A percentile compares a stretch with the other conserved stretches of the same genome.
phyloP scores from a whole-genome alignment of 257 asterid genomes.

The Capsicum baccatum region DNA sequence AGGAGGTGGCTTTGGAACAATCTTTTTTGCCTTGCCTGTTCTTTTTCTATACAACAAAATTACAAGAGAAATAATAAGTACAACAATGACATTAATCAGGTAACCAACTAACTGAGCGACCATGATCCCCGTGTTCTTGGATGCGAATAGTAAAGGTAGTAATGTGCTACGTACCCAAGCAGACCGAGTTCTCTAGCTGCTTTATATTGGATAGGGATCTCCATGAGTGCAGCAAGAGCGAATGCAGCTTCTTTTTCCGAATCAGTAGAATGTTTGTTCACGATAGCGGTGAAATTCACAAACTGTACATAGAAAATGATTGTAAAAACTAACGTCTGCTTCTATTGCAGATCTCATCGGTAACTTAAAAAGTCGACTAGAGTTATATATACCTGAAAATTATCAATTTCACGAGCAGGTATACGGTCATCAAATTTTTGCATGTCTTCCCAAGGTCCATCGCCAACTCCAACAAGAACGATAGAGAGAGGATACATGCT shows the following conservation, averaged over 20 bases:
- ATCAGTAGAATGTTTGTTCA: constrained; percentile 50
- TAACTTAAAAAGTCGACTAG: background rate
- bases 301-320: constrained; percentile 51
- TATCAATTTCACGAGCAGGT: constrained; percentile 76
- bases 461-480: constrained; percentile 88
- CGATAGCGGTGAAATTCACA: constrained; percentile 76
- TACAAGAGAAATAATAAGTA: constrained; percentile 37
- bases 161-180: constrained; percentile 59
- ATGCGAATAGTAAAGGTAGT: background rate
- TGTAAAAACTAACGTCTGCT: background rate
- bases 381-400: constrained; percentile 67
- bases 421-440: constrained; percentile 77
- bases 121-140: background rate
- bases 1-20: constrained; percentile 70
- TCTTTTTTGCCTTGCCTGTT: constrained; percentile 67
- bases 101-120: background rate
- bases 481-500: constrained; percentile 79
- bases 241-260: constrained; percentile 74
- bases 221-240: constrained; percentile 94
- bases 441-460: constrained; percentile 97
- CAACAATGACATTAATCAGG: background rate
- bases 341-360: background rate
- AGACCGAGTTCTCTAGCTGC: constrained; percentile 65
- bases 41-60: constrained; percentile 48
- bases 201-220: constrained; percentile 76